These are phyloP conservation scores for Glonium stellatum DNA, from an alignment of 495 filamentous ascomycete species.

Conservation along the genomic window DNA sequence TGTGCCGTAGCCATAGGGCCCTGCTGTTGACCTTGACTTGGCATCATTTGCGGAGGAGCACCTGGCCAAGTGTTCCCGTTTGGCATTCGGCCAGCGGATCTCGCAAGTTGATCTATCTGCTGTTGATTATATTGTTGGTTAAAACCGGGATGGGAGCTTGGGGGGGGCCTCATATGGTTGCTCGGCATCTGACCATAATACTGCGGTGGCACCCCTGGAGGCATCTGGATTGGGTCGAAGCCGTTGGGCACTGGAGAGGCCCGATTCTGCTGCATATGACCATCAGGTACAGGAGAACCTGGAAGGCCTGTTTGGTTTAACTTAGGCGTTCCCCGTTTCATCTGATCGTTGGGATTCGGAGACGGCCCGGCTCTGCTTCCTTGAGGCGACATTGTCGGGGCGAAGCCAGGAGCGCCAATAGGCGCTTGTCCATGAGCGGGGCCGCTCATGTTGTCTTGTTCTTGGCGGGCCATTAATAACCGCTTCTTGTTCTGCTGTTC, in stretches of 20 bases:
- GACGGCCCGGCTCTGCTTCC: conserved; percentile 76
- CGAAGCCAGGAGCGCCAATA: conserved; percentile 48
- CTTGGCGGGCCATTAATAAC: conserved; percentile 92
- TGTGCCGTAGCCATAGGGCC: conserved; percentile 62
- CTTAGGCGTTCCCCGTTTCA: conserved; percentile 86
- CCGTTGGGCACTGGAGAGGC: conserved; percentile 77
- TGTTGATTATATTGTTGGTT: conserved; percentile 43
- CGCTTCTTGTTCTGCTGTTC: conserved; percentile 99
- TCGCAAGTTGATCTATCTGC: conserved; percentile 31
- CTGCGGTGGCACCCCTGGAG: conserved; percentile 41
- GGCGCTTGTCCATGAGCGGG: conserved; percentile 33
- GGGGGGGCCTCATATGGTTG: conserved; percentile 66
- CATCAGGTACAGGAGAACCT: conserved; percentile 75
- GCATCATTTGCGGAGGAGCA: conserved; percentile 24
- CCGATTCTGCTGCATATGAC: conserved; percentile 61
- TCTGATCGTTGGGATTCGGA: conserved; percentile 81
- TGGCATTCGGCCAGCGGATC: conserved; percentile 42
- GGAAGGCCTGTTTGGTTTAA: conserved; percentile 67
- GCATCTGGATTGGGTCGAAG: conserved; percentile 61
- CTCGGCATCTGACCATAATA: conserved; percentile 42
- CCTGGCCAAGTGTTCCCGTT: conserved; percentile 36
- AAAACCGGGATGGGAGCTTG: conserved; percentile 76
- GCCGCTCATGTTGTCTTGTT: conserved; percentile 69
- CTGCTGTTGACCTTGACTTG: conserved; percentile 44
- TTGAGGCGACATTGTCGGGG: conserved; percentile 71